phyloP scores from a whole-genome alignment of 225 moss, liverwort and hornwort genomes.

The Polytrichum formosum region DNA sequence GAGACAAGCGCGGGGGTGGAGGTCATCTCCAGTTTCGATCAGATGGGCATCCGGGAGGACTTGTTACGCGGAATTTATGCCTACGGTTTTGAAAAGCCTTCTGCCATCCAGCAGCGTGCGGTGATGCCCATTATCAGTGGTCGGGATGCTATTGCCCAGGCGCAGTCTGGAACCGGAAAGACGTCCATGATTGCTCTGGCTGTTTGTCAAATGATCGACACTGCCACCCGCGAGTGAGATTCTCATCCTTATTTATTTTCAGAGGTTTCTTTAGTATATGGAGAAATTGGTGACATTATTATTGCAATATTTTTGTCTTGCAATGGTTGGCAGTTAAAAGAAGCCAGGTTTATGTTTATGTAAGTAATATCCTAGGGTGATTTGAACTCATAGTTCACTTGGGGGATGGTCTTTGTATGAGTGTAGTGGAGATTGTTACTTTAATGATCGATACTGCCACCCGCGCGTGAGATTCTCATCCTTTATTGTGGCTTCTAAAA shows the following conservation, averaged over 20 bases:
- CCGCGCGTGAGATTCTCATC: too few relatives aligned
- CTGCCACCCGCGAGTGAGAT: slow-evolving; percentile 75
- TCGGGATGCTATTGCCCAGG: slow-evolving; percentile 88
- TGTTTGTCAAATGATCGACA: slow-evolving; percentile 85
- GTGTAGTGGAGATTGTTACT: too few relatives aligned
- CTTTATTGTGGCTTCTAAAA: not conserved
- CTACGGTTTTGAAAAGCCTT: slow-evolving; percentile 84
- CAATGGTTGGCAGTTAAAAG: too few relatives aligned
- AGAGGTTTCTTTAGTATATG: not conserved
- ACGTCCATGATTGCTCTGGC: slow-evolving; percentile 88
- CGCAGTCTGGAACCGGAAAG: slow-evolving; percentile 89
- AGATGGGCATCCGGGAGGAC: slow-evolving; percentile 84
- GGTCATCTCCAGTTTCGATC: slow-evolving; percentile 80
- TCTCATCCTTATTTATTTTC: not conserved
- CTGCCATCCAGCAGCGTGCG: slow-evolving; percentile 84
- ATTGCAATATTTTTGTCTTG: too few relatives aligned
- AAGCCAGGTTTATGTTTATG: not conserved
- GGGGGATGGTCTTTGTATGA: not conserved
- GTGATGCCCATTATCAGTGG: slow-evolving; percentile 94
- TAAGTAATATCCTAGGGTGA: not conserved
- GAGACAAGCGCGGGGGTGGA: slow-evolving; percentile 85
- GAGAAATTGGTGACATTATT: not conserved
- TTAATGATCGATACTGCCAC: too few relatives aligned
- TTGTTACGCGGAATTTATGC: slow-evolving; percentile 82
- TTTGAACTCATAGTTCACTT: slow-evolving; percentile 6